Base-by-base conservation (phyloP, 176 grass and related monocot genomes). In the Panicum miliaceum region DNA sequence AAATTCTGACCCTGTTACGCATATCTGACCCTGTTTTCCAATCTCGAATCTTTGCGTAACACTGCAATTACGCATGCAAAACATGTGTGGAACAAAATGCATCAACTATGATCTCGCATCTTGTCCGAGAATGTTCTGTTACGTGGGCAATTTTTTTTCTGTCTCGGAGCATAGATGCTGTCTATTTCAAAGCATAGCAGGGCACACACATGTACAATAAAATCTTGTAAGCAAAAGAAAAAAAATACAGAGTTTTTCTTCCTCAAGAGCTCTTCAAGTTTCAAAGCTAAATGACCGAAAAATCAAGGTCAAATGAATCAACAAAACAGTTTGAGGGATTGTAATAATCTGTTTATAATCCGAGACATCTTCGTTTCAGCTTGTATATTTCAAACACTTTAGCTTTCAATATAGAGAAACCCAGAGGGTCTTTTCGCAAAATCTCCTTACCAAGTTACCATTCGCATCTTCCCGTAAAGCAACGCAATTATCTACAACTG, bases 401-500 rank as follows among this genome's bases (percentile, higher is more conserved):
- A 45, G 10, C 4, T 59, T 15, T 1, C 71, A 82, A 82, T 70
- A 71, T 12, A 71, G n/a, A 27, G 13, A 19, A 58, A 57, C 5
- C 0, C 2, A 20, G 16, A 22, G 67, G 67, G 6, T 2, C 53
- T 3, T 46, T 60, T 12, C 5, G 38, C 25, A 82, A 82, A 82
- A 82, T 0, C 16, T 16, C 1, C 26, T 22, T 26, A 2, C 41
- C 29, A 32, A 32, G 29, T 32, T 32, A 32, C n/a, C 35, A 45
- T 29, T 54, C 36, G 12, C 26, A 4, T 71, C 51, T 59, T 59
- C 23, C 51, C 9, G 51, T 59, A 42, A 70, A 82, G 80, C 47
- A 68, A 40, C 2, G 65, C 65, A 59, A 80, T 50, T 73, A 60
- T 60, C 37, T 59, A 32, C 29, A 73, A 71, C 37, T 59, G 41